A percentile compares a stretch with the other conserved stretches of the same genome.
phyloP scores from a whole-genome alignment of 192 early-diverging fungal species.

The Linnemannia elongata region DNA sequence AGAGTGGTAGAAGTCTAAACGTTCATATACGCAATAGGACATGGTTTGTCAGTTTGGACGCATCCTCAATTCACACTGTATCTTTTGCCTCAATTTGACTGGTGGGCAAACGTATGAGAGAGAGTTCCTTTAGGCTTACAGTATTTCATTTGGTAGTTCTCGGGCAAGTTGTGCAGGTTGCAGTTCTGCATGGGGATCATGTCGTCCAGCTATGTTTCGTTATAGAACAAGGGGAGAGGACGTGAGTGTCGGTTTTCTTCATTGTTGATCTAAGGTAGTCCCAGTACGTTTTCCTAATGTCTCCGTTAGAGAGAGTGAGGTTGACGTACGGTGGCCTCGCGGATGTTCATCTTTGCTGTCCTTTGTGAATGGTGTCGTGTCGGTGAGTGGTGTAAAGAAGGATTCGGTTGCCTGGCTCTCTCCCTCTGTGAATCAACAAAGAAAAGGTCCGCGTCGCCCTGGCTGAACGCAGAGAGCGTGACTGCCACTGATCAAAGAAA shows the following conservation, averaged over 20 bases:
- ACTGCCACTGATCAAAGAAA: neutral
- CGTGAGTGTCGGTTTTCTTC: neutral
- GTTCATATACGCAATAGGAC: neutral
- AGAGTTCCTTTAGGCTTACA: slow-evolving; percentile 62
- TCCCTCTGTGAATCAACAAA: too few species aligned
- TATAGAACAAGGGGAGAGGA: neutral
- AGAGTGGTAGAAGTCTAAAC: slow-evolving; percentile 82
- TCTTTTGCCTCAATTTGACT: neutral
- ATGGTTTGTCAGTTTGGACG: neutral
- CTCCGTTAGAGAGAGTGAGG: neutral
- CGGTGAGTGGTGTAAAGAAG: too few species aligned
- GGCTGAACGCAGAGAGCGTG: neutral
- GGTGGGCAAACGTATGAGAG: neutral
- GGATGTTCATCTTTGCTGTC: slow-evolving; percentile 71
- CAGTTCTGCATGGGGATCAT: slow-evolving; percentile 96
- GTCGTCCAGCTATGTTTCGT: slow-evolving; percentile 76
- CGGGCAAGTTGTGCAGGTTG: slow-evolving; percentile 97
- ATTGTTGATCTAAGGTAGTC: neutral
- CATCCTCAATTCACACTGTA: neutral
- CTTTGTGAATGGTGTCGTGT: neutral
- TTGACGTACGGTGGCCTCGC: slow-evolving; percentile 75
- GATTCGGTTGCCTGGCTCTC: too few species aligned
- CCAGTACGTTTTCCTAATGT: neutral
- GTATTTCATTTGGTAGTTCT: slow-evolving; percentile 99
- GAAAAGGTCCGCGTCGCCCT: too few species aligned